These are phyloP conservation scores for Caryopteris hybrid DNA, from an alignment of 305 asterid species.

Conservation along the genomic window DNA sequence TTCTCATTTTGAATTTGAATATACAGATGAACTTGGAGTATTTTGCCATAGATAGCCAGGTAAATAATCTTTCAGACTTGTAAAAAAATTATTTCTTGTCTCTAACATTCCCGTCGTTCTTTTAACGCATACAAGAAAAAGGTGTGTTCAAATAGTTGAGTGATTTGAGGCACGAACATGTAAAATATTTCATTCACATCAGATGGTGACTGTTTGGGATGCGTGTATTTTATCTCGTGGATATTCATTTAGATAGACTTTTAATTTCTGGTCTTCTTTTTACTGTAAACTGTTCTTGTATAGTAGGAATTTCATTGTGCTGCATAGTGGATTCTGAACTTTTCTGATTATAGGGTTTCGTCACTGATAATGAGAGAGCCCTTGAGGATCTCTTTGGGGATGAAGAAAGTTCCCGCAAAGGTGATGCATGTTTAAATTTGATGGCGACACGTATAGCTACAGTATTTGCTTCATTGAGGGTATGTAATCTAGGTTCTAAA, in stretches of 20 bases:
- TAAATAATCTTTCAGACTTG: conserved; percentile 28
- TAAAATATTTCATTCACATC: conserved; percentile 13
- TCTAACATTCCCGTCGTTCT: background rate
- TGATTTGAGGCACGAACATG: conserved; percentile 6
- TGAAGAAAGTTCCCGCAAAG: conserved; percentile 80
- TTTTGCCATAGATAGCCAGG: conserved; percentile 96
- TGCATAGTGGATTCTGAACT: conserved; percentile 2
- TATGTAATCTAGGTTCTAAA: conserved; percentile 26
- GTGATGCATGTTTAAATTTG: conserved; percentile 73
- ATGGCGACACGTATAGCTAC: conserved; percentile 97
- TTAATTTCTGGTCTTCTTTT: conserved; percentile 4
- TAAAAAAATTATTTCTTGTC: conserved; percentile 1
- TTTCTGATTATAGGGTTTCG: conserved; percentile 58
- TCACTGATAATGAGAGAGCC: conserved; percentile 91
- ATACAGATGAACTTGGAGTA: conserved; percentile 99
- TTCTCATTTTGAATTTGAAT: conserved; percentile 38
- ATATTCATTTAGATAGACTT: conserved; percentile 1
- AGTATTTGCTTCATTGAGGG: conserved; percentile 91
- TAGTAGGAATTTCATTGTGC: conserved; percentile 7
- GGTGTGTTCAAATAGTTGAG: background rate
- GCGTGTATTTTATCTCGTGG: background rate
- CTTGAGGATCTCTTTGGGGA: conserved; percentile 96
- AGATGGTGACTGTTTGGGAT: background rate
- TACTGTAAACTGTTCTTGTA: background rate
- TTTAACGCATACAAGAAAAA: background rate